Conservation (phyloP, 371 early-diverging fungal genomes). For the Syncephalastrum sp. region DNA sequence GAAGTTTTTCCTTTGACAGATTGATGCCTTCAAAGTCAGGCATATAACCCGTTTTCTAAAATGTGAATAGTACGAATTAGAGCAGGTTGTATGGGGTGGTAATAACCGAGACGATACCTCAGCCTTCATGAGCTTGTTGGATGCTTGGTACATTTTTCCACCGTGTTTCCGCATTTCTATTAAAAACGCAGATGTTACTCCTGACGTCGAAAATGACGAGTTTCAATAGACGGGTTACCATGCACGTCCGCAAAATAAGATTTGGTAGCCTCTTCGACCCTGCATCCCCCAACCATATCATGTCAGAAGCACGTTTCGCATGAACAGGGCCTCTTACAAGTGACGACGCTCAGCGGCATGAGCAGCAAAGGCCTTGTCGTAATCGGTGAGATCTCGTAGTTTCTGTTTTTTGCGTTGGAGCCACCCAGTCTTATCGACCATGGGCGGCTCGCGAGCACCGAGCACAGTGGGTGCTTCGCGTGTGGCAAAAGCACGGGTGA, state of each 20-base stretch:
- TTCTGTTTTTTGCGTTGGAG: conserved; percentile 42
- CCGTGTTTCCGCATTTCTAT: conserved; percentile 65
- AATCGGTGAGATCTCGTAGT: conserved; percentile 42
- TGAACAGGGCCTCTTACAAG: conserved; percentile 39
- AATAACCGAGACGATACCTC: conserved; percentile 26
- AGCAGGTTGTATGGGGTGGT: background rate
- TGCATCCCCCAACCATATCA: conserved; percentile 4
- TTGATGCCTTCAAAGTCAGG: conserved; percentile 67
- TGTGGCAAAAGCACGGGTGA: background rate
- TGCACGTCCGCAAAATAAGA: conserved; percentile 70
- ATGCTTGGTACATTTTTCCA: conserved; percentile 70
- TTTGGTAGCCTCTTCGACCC: conserved; percentile 59
- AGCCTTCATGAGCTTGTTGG: conserved; percentile 41
- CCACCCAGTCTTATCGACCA: conserved; percentile 36
- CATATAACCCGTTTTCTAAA: conserved; percentile 65
- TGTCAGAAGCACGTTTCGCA: background rate
- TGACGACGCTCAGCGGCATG: conserved; percentile 55
- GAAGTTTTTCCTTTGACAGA: conserved; percentile 50
- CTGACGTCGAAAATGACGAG: background rate
- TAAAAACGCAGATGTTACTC: conserved; percentile 2
- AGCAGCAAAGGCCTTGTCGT: conserved; percentile 51
- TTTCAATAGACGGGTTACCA: conserved; percentile 33
- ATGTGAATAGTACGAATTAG: background rate
- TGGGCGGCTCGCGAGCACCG: conserved; percentile 41
- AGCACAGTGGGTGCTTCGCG: conserved; percentile 33